These are phyloP conservation scores for Cadophora sp. DNA, from an alignment of 2,329 filamentous ascomycete species.

Conservation along the genomic window DNA sequence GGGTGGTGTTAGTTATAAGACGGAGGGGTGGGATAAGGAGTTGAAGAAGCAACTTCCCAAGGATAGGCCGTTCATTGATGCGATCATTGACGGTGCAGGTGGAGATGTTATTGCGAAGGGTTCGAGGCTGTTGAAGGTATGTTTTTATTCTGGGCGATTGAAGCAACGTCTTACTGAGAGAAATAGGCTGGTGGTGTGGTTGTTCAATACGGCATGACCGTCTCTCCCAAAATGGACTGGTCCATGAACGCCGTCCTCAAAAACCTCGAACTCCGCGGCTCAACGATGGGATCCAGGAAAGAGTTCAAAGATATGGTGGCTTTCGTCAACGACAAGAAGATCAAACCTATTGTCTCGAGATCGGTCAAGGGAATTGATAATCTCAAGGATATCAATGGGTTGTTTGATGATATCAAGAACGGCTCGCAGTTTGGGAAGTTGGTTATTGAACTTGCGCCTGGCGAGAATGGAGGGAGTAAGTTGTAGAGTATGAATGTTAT, in stretches of 20 bases:
- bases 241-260: slow-evolving; percentile 82
- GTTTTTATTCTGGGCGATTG: slow-evolving; percentile 25
- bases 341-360: slow-evolving; percentile 79
- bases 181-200: slow-evolving; percentile 77
- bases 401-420: slow-evolving; percentile 89
- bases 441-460: slow-evolving; percentile 70
- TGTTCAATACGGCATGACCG: slow-evolving; percentile 89
- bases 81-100: slow-evolving; percentile 89
- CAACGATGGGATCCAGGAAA: slow-evolving; percentile 87
- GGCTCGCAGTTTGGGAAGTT: slow-evolving; percentile 92
- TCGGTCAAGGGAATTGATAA: slow-evolving; percentile 77
- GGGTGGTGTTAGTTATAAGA: slow-evolving; percentile 84
- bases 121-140: slow-evolving; percentile 70
- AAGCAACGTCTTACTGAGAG: slow-evolving; percentile 1
- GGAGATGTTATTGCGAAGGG: slow-evolving; percentile 80
- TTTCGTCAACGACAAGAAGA: slow-evolving; percentile 76
- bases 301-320: slow-evolving; percentile 92
- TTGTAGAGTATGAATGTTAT: slow-evolving; percentile 23
- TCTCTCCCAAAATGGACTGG: slow-evolving; percentile 85
- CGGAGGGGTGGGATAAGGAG: slow-evolving; percentile 81
- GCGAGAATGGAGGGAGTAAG: slow-evolving; percentile 31
- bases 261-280: slow-evolving; percentile 86
- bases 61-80: slow-evolving; percentile 75
- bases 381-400: slow-evolving; percentile 75
- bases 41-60: slow-evolving; percentile 67